These are phyloP conservation scores for Populus trichocarpa DNA, from an alignment of 441 rosid species.

Conservation along the genomic window DNA sequence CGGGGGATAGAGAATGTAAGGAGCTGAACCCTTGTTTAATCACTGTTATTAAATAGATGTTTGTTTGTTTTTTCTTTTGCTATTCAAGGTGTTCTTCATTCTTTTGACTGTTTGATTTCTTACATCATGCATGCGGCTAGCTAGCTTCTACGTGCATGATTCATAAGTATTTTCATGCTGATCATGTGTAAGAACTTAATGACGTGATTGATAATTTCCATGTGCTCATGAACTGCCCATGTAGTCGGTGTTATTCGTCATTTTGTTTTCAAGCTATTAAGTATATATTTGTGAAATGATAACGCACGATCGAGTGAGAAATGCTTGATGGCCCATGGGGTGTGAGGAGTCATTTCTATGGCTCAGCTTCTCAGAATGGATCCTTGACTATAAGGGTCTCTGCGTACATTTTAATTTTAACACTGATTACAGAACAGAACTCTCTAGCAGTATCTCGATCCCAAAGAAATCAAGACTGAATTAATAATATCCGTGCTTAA, in stretches of 20 bases:
- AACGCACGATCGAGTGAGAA: too few relatives aligned
- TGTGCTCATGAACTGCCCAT: background rate
- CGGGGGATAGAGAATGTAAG: background rate
- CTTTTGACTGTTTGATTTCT: background rate
- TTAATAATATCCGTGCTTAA: too few relatives aligned
- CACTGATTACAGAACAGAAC: background rate
- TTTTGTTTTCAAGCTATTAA: background rate
- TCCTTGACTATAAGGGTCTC: background rate
- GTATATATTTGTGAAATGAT: background rate
- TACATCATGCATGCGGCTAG: background rate
- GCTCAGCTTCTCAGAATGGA: background rate
- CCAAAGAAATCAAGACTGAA: background rate
- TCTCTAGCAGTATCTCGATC: background rate
- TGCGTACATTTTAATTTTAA: background rate
- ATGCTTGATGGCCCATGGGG: background rate
- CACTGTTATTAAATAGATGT: background rate
- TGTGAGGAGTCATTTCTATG: background rate
- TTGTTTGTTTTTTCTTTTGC: background rate
- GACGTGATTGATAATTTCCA: background rate
- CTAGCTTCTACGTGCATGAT: background rate
- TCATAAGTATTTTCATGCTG: background rate
- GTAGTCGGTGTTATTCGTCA: background rate
- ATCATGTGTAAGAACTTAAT: too few relatives aligned
- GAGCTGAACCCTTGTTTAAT: background rate
- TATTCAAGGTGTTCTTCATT: background rate